Evolutionary conservation across 352 stramenopile species (phyloP).

Genomic region (Thalassiosira livingstoniorum): DNA sequence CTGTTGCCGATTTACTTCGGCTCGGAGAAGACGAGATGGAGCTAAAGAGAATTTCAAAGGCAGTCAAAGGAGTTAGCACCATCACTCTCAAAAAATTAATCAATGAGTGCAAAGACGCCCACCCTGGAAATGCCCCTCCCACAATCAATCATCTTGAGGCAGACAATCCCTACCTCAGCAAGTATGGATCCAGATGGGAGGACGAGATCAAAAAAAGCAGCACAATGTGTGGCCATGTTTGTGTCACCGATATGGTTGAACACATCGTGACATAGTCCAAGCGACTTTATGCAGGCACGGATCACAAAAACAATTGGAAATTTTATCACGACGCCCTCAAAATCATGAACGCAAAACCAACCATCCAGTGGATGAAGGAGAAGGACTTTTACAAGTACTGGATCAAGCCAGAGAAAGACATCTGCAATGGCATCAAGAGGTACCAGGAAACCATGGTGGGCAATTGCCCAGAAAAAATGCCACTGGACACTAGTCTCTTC

Average conservation of each 20-base stretch:
- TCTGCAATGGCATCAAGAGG: no score
- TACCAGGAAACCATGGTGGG: no score
- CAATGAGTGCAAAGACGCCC: no score
- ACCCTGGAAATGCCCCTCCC: no score
- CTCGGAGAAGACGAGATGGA: no score
- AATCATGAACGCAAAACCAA: background rate
- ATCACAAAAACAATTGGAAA: background rate
- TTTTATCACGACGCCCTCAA: constrained; percentile 20
- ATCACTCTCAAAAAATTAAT: no score
- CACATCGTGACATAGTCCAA: background rate
- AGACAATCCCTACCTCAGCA: constrained; percentile 8
- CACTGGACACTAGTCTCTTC: no score
- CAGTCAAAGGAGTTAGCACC: no score
- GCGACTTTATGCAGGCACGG: background rate
- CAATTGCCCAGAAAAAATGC: no score
- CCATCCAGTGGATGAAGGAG: background rate
- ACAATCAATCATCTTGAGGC: no score
- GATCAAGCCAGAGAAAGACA: background rate
- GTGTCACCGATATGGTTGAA: constrained; percentile 1
- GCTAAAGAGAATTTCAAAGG: no score
- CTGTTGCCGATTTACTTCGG: no score
- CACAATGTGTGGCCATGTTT: background rate
- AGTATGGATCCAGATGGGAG: constrained; percentile 3
- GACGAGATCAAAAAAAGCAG: background rate
- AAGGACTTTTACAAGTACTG: background rate